Conservation (phyloP, 805 yeast genomes). For the Yueomyces sinensis region DNA sequence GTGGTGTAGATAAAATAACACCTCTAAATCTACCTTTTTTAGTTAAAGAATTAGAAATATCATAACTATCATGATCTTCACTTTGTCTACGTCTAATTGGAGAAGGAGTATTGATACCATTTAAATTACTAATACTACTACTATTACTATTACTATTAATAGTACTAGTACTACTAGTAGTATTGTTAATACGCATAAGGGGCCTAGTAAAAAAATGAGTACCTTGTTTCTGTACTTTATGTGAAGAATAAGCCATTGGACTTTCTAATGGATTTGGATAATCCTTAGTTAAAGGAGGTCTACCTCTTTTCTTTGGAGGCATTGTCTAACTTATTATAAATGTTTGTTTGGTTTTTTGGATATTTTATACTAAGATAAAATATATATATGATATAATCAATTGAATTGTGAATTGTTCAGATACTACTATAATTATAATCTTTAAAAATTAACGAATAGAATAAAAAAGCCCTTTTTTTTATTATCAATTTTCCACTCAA, state of each 20-base stretch:
- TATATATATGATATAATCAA: too few species aligned
- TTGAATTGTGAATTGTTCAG: too few species aligned
- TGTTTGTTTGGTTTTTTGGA: too few species aligned
- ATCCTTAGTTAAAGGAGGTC: constrained; percentile 24
- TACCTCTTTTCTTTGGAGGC: constrained; percentile 19
- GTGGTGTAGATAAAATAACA: constrained; percentile 16
- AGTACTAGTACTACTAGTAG: background rate
- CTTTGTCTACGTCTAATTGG: background rate
- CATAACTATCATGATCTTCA: background rate
- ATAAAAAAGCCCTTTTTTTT: too few species aligned
- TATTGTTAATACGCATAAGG: background rate
- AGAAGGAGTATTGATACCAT: background rate
- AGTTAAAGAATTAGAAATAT: constrained; percentile 3
- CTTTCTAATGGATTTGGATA: constrained; percentile 23
- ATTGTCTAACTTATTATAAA: too few species aligned
- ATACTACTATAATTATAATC: too few species aligned
- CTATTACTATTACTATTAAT: background rate
- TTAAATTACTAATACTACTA: background rate
- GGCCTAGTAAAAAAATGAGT: background rate
- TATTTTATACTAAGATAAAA: too few species aligned
- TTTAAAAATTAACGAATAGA: too few species aligned
- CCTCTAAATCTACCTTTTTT: constrained; percentile 21
- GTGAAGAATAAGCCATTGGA: constrained; percentile 26
- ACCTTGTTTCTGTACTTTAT: constrained; percentile 21
- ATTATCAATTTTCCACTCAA: too few species aligned